phyloP scores from a whole-genome alignment of 768 basidiomycete species.

The Russula emetica region DNA sequence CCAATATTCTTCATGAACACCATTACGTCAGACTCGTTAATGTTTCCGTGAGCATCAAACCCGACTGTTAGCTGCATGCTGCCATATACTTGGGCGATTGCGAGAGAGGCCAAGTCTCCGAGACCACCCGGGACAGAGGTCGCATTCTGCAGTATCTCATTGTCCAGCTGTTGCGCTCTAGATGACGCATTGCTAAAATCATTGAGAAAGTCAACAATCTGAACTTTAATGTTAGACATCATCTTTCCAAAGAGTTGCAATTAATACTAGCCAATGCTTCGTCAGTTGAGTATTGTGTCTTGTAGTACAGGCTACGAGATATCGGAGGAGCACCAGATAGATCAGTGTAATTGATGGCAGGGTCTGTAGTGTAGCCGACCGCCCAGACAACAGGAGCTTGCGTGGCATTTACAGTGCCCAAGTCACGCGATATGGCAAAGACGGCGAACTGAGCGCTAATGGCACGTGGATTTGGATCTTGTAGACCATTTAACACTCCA shows the following conservation, averaged over 20 bases:
- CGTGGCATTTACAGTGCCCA: slow-evolving; percentile 30
- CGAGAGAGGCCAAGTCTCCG: slow-evolving; percentile 48
- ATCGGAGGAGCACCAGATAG: slow-evolving; percentile 40
- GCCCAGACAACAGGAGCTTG: slow-evolving; percentile 31
- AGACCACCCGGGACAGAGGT: slow-evolving; percentile 48
- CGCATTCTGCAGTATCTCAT: slow-evolving; percentile 46
- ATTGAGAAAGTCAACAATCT: slow-evolving; percentile 44
- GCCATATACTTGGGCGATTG: slow-evolving; percentile 50
- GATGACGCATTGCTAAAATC: slow-evolving; percentile 45
- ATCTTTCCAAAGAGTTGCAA: not conserved
- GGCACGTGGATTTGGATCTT: slow-evolving; percentile 14
- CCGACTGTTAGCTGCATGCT: slow-evolving; percentile 54
- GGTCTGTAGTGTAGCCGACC: slow-evolving; percentile 32
- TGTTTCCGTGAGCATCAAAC: slow-evolving; percentile 42
- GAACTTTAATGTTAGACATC: not conserved
- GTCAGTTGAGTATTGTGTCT: slow-evolving; percentile 34
- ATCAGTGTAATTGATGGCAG: slow-evolving; percentile 32
- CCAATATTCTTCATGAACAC: slow-evolving; percentile 44
- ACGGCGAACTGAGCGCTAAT: slow-evolving; percentile 28
- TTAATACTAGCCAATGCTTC: slow-evolving; percentile 30
- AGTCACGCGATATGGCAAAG: slow-evolving; percentile 32
- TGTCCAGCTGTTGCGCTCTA: slow-evolving; percentile 47
- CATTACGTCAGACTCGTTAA: slow-evolving; percentile 49
- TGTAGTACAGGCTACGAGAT: slow-evolving; percentile 43
- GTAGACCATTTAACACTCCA: slow-evolving; percentile 26